Percentiles rank a stretch among this genome's conserved stretches.
Evolutionary conservation across 768 basidiomycete species (phyloP).

Genomic region (Harrya chromipes): DNA sequence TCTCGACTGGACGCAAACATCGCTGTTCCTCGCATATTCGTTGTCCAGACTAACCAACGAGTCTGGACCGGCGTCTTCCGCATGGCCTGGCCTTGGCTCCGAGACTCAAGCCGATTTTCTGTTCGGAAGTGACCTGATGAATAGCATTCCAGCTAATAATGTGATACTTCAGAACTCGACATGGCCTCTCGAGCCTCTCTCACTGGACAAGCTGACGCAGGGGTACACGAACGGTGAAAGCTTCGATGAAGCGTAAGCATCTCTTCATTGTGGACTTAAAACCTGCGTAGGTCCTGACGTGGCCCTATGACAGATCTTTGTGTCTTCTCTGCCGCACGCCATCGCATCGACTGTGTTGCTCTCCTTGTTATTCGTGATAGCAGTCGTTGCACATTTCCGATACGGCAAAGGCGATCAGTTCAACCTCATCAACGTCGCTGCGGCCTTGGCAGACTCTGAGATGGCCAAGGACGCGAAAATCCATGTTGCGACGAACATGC

Average conservation of each 20-base stretch:
- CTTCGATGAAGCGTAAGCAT: constrained; percentile 16
- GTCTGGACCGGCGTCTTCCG: no score
- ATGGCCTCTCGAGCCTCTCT: constrained; percentile 1
- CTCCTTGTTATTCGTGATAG: constrained; percentile 1
- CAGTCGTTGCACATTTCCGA: constrained; percentile 5
- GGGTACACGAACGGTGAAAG: no score
- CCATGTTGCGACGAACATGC: not conserved
- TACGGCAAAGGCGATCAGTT: constrained; percentile 9
- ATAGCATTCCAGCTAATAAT: not conserved
- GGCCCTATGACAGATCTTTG: constrained; percentile 7
- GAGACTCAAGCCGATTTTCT: constrained; percentile 8
- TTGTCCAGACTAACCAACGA: constrained; percentile 5
- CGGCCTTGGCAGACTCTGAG: constrained; percentile 10
- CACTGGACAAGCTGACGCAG: constrained; percentile 6
- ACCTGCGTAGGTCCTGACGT: no score
- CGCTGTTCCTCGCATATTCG: constrained; percentile 8
- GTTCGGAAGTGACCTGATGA: constrained; percentile 6
- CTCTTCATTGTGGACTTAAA: not conserved
- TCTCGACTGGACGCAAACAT: constrained; percentile 18
- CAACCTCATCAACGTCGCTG: constrained; percentile 13
- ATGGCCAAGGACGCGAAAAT: constrained; percentile 3
- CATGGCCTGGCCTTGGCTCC: constrained; percentile 11
- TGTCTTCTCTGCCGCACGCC: constrained; percentile 13
- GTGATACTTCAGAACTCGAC: not conserved
- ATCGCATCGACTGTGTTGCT: constrained; percentile 6